Evolutionary conservation across 2,329 filamentous ascomycete genomes (phyloP).

Genomic region (Fusarium mexicanum): DNA sequence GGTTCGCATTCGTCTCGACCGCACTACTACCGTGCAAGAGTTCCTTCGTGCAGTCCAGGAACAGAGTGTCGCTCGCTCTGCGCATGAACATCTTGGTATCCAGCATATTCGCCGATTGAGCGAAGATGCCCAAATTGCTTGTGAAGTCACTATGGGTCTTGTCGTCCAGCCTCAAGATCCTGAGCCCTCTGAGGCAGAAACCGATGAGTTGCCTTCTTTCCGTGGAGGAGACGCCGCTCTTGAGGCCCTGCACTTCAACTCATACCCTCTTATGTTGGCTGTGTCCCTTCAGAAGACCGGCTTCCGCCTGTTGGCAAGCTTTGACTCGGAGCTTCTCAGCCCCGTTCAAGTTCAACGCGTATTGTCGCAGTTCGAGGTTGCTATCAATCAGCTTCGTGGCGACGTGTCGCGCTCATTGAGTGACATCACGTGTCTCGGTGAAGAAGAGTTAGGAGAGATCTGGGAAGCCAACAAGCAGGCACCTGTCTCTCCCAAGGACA

Average conservation of each 20-base stretch:
- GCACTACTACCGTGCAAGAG: slow-evolving; percentile 33
- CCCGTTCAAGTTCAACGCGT: slow-evolving; percentile 61
- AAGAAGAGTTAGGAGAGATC: slow-evolving; percentile 51
- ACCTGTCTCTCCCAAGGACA: slow-evolving; percentile 19
- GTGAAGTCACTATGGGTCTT: slow-evolving; percentile 64
- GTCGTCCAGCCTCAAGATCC: slow-evolving; percentile 58
- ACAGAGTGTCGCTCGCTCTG: slow-evolving; percentile 38
- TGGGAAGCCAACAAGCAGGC: slow-evolving; percentile 42
- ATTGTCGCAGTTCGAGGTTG: slow-evolving; percentile 60
- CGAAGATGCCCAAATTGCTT: slow-evolving; percentile 61
- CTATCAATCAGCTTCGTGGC: slow-evolving; percentile 60
- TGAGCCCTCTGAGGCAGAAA: slow-evolving; percentile 2
- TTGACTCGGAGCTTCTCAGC: slow-evolving; percentile 66
- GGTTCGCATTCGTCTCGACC: slow-evolving; percentile 38
- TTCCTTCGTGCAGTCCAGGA: slow-evolving; percentile 44
- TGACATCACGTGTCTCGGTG: slow-evolving; percentile 48
- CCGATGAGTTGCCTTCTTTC: slow-evolving; percentile 51
- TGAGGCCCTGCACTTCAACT: slow-evolving; percentile 66
- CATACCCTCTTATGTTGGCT: slow-evolving; percentile 71
- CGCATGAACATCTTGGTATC: slow-evolving; percentile 47
- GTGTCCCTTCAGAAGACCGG: slow-evolving; percentile 64
- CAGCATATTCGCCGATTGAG: slow-evolving; percentile 54
- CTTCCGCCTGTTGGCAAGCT: slow-evolving; percentile 68
- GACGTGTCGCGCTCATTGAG: slow-evolving; percentile 44
- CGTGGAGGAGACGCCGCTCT: slow-evolving; percentile 64